These are phyloP conservation scores for Vitis labrusca DNA, from an alignment of 164 flowering plant genomes.

Conservation along the genomic window DNA sequence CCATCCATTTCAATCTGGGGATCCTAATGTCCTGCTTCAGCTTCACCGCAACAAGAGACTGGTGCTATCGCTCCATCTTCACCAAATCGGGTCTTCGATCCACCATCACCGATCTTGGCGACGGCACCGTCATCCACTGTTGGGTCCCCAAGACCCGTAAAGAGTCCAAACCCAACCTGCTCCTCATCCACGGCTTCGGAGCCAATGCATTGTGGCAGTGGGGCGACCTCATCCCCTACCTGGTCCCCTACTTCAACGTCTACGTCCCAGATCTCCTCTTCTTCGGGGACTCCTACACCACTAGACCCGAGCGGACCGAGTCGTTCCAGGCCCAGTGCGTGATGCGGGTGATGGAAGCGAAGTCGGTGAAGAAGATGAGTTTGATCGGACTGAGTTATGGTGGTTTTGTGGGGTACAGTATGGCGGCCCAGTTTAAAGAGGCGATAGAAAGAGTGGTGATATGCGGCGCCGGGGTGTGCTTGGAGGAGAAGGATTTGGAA, in stretches of 20 bases:
- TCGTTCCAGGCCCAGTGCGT: slow-evolving; percentile 51
- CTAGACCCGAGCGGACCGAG: slow-evolving; percentile 37
- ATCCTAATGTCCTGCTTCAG: slow-evolving; percentile 30
- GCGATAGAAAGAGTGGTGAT: slow-evolving; percentile 39
- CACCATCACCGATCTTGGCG: slow-evolving; percentile 27
- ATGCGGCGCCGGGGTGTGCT: slow-evolving; percentile 51
- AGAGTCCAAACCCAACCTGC: slow-evolving; percentile 33
- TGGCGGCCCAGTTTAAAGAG: slow-evolving; percentile 42
- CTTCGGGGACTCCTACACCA: slow-evolving; percentile 49
- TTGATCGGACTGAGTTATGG: slow-evolving; percentile 60
- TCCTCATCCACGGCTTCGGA: slow-evolving; percentile 57
- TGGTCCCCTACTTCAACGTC: slow-evolving; percentile 39
- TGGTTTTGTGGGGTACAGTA: slow-evolving; percentile 53
- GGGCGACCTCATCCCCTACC: slow-evolving; percentile 25
- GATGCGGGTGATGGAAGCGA: slow-evolving; percentile 34
- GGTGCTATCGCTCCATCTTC: slow-evolving; percentile 33
- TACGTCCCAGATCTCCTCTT: slow-evolving; percentile 59
- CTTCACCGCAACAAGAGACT: slow-evolving; percentile 38
- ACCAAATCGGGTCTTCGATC: slow-evolving; percentile 40
- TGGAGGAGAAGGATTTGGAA: slow-evolving; percentile 49
- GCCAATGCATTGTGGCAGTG: slow-evolving; percentile 64
- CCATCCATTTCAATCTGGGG: too few species aligned
- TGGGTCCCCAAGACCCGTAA: slow-evolving; percentile 41
- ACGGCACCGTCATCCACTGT: slow-evolving; percentile 50
- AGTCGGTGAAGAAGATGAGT: slow-evolving; percentile 29